phyloP scores from a whole-genome alignment of 2,329 filamentous ascomycete genomes.

The Venturia aucupariae region DNA sequence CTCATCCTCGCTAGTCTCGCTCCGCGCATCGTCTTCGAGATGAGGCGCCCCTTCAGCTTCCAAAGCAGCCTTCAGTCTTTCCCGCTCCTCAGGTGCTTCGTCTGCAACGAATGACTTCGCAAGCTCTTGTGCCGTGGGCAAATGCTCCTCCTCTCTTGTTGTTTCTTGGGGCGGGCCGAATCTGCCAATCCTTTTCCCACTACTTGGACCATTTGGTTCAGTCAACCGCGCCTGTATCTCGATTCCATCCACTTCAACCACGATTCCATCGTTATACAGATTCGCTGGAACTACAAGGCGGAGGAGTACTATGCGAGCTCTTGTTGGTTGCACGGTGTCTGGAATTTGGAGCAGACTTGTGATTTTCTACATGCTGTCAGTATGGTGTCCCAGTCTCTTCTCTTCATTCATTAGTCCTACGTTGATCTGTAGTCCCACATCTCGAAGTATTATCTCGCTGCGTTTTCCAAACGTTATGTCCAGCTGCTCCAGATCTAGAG shows the following conservation, averaged over 20 bases:
- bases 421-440: slow-evolving; percentile 73
- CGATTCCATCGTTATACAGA: slow-evolving; percentile 75
- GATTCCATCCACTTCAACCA: slow-evolving; percentile 72
- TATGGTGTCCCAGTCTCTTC: slow-evolving; percentile 15
- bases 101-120: slow-evolving; percentile 66
- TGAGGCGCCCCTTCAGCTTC: slow-evolving; percentile 29
- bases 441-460: slow-evolving; percentile 74
- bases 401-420: slow-evolving; percentile 39
- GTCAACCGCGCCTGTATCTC: slow-evolving; percentile 47
- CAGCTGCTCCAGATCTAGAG: slow-evolving; percentile 75
- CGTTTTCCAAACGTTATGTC: slow-evolving; percentile 75
- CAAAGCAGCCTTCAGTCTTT: slow-evolving; percentile 58
- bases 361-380: slow-evolving; percentile 55
- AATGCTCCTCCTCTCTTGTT: slow-evolving; percentile 25
- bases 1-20: slow-evolving; percentile 56
- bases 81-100: slow-evolving; percentile 57
- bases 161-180: slow-evolving; percentile 18
- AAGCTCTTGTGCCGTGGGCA: slow-evolving; percentile 64
- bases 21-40: slow-evolving; percentile 28
- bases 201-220: slow-evolving; percentile 7
- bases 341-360: slow-evolving; percentile 67
- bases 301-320: slow-evolving; percentile 66
- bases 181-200: not conserved
- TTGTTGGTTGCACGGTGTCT: slow-evolving; percentile 57
- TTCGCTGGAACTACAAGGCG: slow-evolving; percentile 80